Evolutionary conservation across 2,329 filamentous ascomycete species (phyloP).

Genomic region (Fusarium anthophilum): DNA sequence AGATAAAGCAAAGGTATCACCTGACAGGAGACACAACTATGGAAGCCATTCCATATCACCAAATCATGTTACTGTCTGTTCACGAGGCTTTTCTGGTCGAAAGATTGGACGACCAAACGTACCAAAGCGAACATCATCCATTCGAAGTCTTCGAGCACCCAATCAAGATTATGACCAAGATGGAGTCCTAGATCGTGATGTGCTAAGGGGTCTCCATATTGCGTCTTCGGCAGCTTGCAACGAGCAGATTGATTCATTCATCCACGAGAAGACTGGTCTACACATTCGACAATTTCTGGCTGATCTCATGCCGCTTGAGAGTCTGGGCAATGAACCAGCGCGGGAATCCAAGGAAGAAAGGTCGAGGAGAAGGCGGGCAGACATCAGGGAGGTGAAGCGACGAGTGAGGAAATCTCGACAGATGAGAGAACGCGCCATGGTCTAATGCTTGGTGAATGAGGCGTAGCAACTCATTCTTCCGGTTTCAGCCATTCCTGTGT

Average conservation of each 20-base stretch:
- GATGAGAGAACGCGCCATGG: slow-evolving; percentile 17
- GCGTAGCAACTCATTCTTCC: slow-evolving; percentile 1
- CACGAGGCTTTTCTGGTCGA: slow-evolving; percentile 39
- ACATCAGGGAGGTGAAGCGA: slow-evolving; percentile 50
- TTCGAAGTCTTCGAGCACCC: slow-evolving; percentile 36
- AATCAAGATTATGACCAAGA: slow-evolving; percentile 48
- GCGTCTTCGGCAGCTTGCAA: slow-evolving; percentile 66
- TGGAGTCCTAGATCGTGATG: slow-evolving; percentile 59
- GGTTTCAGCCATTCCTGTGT: background rate
- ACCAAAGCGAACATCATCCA: slow-evolving; percentile 49
- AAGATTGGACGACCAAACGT: slow-evolving; percentile 47
- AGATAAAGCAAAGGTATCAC: background rate
- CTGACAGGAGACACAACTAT: background rate
- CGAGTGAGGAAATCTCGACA: slow-evolving; percentile 49
- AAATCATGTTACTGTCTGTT: slow-evolving; percentile 41
- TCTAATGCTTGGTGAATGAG: slow-evolving; percentile 2
- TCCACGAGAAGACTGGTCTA: slow-evolving; percentile 61
- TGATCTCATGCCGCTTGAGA: slow-evolving; percentile 62
- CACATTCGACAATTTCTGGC: slow-evolving; percentile 64
- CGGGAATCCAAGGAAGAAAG: slow-evolving; percentile 40
- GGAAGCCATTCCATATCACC: slow-evolving; percentile 9
- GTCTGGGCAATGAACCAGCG: slow-evolving; percentile 48
- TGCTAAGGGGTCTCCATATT: slow-evolving; percentile 64
- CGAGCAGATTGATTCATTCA: slow-evolving; percentile 61
- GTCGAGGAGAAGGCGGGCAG: slow-evolving; percentile 43